Evolutionary conservation across 1,139 yeast genomes (phyloP), one percentile per base, ranked within the genome.

Genomic region (Pichia sp.): DNA sequence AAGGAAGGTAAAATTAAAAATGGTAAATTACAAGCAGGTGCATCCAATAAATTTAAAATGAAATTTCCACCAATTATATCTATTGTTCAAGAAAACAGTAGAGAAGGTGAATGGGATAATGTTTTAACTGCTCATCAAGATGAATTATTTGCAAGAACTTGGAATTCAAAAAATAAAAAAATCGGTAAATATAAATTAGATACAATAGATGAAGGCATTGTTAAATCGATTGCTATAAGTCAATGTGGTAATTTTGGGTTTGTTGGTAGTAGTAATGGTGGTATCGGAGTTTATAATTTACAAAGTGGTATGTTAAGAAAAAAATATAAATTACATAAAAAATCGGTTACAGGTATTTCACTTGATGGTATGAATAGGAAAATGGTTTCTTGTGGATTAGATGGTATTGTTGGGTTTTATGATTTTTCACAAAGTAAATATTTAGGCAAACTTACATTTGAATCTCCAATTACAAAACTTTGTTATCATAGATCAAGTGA

Each of bases 201-300:
- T 5, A 86, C 97, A 2, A 74, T 77, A 16, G 98, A 94, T 64
- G 80, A 74, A 5, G 90, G 95, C 1, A 61, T 78, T n/a, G 95
- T 80, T n/a, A 86, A 83, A 59, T 65, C 85, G 28, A 94, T 87
- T 9, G 76, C 85, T 25, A 76, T 92, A 30, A 85, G 97, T 0
- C 86, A 81, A 49, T 94, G 99, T 73, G 98, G 98, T 34, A 94
- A 94, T 63, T 94, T 94, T 66, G 97, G 85, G 1, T 67, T 92
- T 40, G 84, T 94, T 25, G 99, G 97, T n/a, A 87, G 97, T 5
- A 74, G 92, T 2, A 67, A 70, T 35, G 99, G 99, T 52, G 82
- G 87, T n/a, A 82, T 92, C 52, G 90, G 84, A 28, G 87, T 84
- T 12, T 90, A 82, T 65, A 94, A 94, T 61, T 68, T 94, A 63